These are phyloP conservation scores for Botrytis galanthina DNA, from an alignment of 2,329 filamentous ascomycete genomes.

Conservation along the genomic window DNA sequence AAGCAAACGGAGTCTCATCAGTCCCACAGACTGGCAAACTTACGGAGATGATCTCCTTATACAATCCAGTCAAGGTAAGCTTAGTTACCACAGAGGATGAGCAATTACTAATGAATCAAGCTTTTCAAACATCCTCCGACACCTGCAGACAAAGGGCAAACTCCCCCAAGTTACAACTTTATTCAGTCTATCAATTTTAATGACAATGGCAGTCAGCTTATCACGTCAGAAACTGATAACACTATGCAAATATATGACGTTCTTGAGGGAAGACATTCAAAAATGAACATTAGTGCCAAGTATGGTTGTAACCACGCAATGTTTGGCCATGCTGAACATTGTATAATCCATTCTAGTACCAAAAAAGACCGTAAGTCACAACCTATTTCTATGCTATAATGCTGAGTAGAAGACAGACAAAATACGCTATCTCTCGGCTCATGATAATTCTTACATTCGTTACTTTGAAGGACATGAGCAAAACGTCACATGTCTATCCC, in stretches of 20 bases:
- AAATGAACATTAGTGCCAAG: conserved; percentile 90
- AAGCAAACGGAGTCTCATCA: conserved; percentile 26
- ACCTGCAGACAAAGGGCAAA: conserved; percentile 43
- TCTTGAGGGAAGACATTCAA: conserved; percentile 83
- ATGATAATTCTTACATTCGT: conserved; percentile 94
- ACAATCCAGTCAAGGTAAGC: conserved; percentile 74
- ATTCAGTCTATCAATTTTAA: conserved; percentile 95
- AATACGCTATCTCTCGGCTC: conserved; percentile 82
- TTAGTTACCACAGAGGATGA: not conserved
- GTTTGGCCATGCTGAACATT: conserved; percentile 84
- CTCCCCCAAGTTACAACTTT: conserved; percentile 46
- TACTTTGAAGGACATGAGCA: conserved; percentile 92
- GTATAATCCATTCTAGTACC: conserved; percentile 92
- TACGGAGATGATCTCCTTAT: conserved; percentile 72
- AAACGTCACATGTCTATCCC: conserved; percentile 75
- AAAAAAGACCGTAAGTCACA: conserved; percentile 75
- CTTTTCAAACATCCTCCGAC: conserved; percentile 58
- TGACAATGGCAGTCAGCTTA: conserved; percentile 87
- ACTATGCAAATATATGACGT: conserved; percentile 95
- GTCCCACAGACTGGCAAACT: conserved; percentile 56
- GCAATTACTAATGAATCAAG: conserved; percentile 39
- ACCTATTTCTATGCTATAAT: not conserved
- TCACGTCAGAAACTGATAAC: conserved; percentile 90
- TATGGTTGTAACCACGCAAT: conserved; percentile 93
- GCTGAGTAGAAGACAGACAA: conserved; percentile 54